Conservation (phyloP, 2,329 filamentous ascomycete species). For the Ophiostoma sp. region DNA sequence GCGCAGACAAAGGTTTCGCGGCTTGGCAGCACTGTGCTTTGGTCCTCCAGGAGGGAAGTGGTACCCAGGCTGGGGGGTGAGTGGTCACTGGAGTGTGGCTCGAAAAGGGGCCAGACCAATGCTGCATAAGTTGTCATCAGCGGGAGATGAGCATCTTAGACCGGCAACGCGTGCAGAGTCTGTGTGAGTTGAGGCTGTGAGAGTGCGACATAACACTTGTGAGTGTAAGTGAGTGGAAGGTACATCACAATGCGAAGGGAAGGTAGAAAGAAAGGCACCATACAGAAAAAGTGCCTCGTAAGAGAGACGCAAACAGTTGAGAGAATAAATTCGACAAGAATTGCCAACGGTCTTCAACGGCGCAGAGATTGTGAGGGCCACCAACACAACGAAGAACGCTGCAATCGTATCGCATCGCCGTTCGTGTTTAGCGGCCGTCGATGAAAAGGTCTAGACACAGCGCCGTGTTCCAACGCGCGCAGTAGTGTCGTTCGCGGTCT, state of each 20-base stretch:
- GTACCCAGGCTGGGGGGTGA: slow-evolving; percentile 3
- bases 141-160: slow-evolving; percentile 24
- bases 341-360: neutral
- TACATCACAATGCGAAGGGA: neutral
- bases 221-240: neutral
- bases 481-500: neutral
- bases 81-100: slow-evolving; percentile 3
- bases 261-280: neutral
- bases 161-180: neutral
- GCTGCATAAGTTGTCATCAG: slow-evolving; percentile 24
- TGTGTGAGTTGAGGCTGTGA: slow-evolving; percentile 20
- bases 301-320: neutral
- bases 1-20: neutral
- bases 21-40: slow-evolving; percentile 13
- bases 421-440: neutral
- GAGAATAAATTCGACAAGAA: neutral
- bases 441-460: neutral
- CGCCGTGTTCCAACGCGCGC: neutral
- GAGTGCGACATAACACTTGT: neutral
- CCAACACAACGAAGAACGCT: neutral
- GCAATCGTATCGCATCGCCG: neutral
- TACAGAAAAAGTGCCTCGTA: neutral
- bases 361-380: neutral
- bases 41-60: neutral
- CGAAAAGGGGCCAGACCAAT: slow-evolving; percentile 22